A percentile compares a stretch with the other conserved stretches of the same genome.
These are phyloP conservation scores for Breynia disticha DNA, from an alignment of 441 rosid species.

Conservation along the genomic window DNA sequence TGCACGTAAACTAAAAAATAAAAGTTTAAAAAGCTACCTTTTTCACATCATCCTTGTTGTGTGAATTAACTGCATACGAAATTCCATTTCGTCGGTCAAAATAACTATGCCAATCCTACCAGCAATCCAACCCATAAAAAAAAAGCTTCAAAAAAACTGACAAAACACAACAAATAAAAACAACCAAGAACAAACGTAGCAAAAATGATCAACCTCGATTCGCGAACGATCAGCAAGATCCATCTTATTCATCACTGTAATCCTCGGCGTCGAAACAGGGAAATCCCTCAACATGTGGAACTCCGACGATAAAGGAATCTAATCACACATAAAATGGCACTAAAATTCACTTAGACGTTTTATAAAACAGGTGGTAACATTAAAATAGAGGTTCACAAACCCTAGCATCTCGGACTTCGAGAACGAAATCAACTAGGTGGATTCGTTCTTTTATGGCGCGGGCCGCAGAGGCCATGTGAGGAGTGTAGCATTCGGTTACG, in stretches of 20 bases:
- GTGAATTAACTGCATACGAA: constrained; percentile 58
- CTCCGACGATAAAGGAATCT: constrained; percentile 57
- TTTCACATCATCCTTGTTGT: constrained; percentile 53
- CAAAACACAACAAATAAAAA: background rate
- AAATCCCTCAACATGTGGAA: constrained; percentile 30
- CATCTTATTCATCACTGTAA: constrained; percentile 51
- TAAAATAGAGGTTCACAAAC: constrained; percentile 21
- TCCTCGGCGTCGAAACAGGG: constrained; percentile 19
- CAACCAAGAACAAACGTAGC: background rate
- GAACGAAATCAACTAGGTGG: constrained; percentile 46
- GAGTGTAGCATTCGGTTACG: constrained; percentile 40
- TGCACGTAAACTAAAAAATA: background rate
- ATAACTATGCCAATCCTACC: constrained; percentile 43
- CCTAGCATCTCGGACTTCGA: constrained; percentile 62
- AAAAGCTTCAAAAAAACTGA: background rate
- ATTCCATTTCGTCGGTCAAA: constrained; percentile 34
- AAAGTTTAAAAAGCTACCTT: constrained; percentile 25
- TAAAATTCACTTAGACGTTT: constrained; percentile 16
- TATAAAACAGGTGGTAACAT: background rate
- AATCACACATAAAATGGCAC: constrained; percentile 1
- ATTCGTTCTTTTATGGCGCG: constrained; percentile 50
- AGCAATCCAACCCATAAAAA: background rate
- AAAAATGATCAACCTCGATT: constrained; percentile 19
- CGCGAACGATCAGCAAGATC: constrained; percentile 52
- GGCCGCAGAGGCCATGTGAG: constrained; percentile 60